Conservation (phyloP, 2,329 filamentous ascomycete species). For the Gyromitra esculenta region DNA sequence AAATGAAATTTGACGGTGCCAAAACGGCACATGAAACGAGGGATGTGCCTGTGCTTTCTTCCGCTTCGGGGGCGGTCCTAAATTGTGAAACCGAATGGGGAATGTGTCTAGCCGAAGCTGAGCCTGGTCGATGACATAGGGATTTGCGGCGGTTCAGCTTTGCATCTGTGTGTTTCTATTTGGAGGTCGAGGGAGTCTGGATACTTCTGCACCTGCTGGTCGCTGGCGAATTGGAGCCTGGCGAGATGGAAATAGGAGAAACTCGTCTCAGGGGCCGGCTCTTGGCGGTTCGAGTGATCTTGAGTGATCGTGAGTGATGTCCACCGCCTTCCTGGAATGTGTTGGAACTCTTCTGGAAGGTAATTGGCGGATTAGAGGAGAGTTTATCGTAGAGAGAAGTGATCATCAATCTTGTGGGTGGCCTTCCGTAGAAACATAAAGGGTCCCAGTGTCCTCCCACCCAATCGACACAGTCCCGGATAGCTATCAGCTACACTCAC, state of each 20-base stretch:
- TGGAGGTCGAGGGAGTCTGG: background rate
- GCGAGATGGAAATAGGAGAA: background rate
- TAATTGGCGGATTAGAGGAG: no score
- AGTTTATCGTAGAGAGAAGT: no score
- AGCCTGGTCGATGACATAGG: slow-evolving; percentile 41
- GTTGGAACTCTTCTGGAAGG: background rate
- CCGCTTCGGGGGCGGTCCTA: slow-evolving; percentile 37
- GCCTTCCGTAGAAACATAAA: no score
- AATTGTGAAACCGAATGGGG: slow-evolving; percentile 44
- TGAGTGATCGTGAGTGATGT: background rate
- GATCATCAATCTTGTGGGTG: no score
- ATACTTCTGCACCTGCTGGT: background rate
- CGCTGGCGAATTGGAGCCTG: background rate
- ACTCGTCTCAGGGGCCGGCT: background rate
- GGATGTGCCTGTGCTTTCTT: slow-evolving; percentile 7
- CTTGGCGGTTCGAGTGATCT: slow-evolving; percentile 1
- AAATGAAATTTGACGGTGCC: slow-evolving; percentile 43
- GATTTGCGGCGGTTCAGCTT: slow-evolving; percentile 21
- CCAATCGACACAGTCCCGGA: no score
- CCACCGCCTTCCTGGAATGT: background rate
- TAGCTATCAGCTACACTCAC: no score
- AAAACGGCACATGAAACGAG: slow-evolving; percentile 42
- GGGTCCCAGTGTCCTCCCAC: no score
- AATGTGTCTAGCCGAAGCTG: background rate
- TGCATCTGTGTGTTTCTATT: background rate